Evolutionary conservation across 257 asterid genomes (phyloP), one percentile per base, ranked within the genome.

Genomic region (Pogostemon cablin): DNA sequence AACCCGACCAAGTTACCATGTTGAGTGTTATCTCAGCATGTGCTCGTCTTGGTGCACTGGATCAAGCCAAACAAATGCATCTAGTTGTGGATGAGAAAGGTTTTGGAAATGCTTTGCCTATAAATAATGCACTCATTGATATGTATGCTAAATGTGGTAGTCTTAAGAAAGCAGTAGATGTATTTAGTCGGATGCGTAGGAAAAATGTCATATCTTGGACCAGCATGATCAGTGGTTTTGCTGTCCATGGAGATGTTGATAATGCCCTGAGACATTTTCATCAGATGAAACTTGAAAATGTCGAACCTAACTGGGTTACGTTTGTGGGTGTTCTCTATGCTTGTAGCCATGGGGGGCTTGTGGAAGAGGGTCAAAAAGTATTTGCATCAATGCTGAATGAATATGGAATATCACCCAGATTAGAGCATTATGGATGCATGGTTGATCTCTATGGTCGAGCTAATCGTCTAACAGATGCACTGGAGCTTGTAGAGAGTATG

Each of bases 391-490:
- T 91, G 97, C 67, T 85, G 48, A 76, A 79, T 37, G 91, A 84
- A 38, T 84, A 84, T 54, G 72, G 86, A 10, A 87, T 91, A 25
- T 61, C 74, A 12, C 95, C 97, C 0, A 86, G 67, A 72, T 81
- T 79, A 46, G 96, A 89, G 55, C 97, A 91, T 55, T 87, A 89
- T 37, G 95, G 95, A 49, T 91, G 97, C 82, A 80, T 89, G 96
- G 92, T 89, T 1, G 95, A 91, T 73, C 87, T 89, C 41, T 87
- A 82, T 60, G 91, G 90, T 65, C 83, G 93, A 64, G 91, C 91
- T 1, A 87, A 85, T 81, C 82, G 64, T 67, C 81, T 87, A 38
- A 73, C 61, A 65, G 79, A 83, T 71, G 93, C 95, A 40, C 73
- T 86, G 5, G 84, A 83, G 82, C 67, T 89, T 3, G 86, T 86